Conservation (phyloP, 129 eudicot species). For the Artemisia argyi region DNA sequence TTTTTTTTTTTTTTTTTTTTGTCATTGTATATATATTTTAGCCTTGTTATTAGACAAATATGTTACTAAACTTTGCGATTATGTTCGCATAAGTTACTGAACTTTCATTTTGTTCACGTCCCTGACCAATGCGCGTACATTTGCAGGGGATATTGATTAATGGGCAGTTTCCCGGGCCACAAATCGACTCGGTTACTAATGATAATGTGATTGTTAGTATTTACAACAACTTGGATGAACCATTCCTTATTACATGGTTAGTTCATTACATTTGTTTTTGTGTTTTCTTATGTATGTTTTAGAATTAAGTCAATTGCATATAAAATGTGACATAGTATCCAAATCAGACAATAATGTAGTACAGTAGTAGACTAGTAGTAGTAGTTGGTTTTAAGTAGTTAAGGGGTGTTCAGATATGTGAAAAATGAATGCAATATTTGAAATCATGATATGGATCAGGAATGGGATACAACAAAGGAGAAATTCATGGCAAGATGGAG, state of each 20-base stretch:
- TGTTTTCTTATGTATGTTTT: neutral
- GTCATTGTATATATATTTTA: neutral
- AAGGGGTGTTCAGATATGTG: neutral
- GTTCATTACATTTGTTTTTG: neutral
- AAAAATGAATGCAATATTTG: neutral
- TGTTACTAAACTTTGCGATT: no score
- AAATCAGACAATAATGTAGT: no score
- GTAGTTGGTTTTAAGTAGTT: no score
- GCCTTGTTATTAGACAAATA: no score
- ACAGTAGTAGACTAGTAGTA: no score
- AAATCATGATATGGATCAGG: constrained; percentile 29
- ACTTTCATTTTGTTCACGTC: neutral
- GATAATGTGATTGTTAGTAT: constrained; percentile 60
- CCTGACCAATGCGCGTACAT: no score
- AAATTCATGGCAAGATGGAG: constrained; percentile 83
- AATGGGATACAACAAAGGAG: constrained; percentile 65
- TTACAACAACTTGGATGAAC: constrained; percentile 54
- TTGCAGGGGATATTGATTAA: constrained; percentile 67
- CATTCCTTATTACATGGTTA: constrained; percentile 62
- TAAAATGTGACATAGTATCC: neutral
- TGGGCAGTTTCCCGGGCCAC: constrained; percentile 72
- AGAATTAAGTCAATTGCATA: neutral
- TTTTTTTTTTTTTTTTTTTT: neutral
- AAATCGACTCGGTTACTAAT: constrained; percentile 54
- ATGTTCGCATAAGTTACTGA: no score